Base-by-base conservation (phyloP, 768 basidiomycete species). In the Boletales sp. region DNA sequence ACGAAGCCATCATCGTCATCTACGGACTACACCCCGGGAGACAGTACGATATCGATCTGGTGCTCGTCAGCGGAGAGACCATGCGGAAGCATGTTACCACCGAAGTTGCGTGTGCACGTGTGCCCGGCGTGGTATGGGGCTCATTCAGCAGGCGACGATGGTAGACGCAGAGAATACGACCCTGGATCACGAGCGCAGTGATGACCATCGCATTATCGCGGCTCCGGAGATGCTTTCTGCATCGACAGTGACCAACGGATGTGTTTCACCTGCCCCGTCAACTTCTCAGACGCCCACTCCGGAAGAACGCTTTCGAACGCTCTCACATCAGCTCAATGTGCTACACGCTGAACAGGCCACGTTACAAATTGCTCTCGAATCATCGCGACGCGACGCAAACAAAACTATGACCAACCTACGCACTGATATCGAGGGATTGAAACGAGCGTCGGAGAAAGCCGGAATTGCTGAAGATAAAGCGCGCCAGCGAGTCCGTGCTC, bases 1-100 rank as follows among this genome's bases (percentile, higher is more conserved):
- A 94, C 56, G 88, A 95, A 61, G 94, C 91, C 0, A 82, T 94
- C 48, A 90, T 97, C 45, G 89, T 95, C 51, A 81, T 97, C 24
- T 94, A 92, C 51, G 91, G 90, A 2, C 75, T 97, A 40, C 80
- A 88, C 73, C 93, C 92, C 4, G 89, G 89, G 2, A 79, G 89
- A 48, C 88, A 90, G 63, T 97, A 97, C 59, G 92, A 97, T 60
- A 84, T 97, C 45, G 89, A 93, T 60, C 72, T 97, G 11, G 84
- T 79, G 2, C 76, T 94, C 24, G 82, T 86, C 5, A 81, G 82
- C 9, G 76, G 76, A 7, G 84, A 82, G 21, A 74, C 80, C 55
- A 71, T 87, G 19, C 73, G 80, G 35, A 77, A 76, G 47, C 83
- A 86, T 59, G 81, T 93, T 52, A 81, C 80, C 0, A 88, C 87